Percentiles rank a stretch among this genome's conserved stretches.
Evolutionary conservation across 2,329 filamentous ascomycete species (phyloP).

Genomic region (Microdochium paspali): DNA sequence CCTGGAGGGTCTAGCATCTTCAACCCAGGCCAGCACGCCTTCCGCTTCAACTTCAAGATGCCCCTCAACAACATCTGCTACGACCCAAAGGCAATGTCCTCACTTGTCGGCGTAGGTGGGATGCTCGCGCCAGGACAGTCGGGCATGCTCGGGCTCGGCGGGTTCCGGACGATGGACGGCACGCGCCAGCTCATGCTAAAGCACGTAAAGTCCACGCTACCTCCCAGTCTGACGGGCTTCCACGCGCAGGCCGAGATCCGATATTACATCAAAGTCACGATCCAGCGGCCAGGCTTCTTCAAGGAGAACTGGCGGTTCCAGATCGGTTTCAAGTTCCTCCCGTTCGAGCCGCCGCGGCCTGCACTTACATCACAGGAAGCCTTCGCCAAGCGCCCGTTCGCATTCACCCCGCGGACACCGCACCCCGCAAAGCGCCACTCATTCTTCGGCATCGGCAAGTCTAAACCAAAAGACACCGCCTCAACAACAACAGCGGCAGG

Average conservation of each 20-base stretch:
- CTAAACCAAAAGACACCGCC: conserved; percentile 11
- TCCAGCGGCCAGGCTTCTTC: conserved; percentile 79
- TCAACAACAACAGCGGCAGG: too few species aligned
- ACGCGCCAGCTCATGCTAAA: conserved; percentile 49
- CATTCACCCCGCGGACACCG: conserved; percentile 36
- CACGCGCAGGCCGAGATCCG: conserved; percentile 80
- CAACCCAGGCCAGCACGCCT: conserved; percentile 62
- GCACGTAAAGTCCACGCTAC: conserved; percentile 80
- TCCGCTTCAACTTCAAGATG: conserved; percentile 71
- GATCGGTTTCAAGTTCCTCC: conserved; percentile 73
- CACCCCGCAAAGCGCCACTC: conserved; percentile 33
- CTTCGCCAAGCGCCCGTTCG: conserved; percentile 67
- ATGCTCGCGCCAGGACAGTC: conserved; percentile 26
- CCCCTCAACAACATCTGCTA: conserved; percentile 67
- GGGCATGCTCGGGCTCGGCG: conserved; percentile 37
- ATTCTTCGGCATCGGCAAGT: conserved; percentile 48
- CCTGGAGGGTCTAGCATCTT: conserved; percentile 43
- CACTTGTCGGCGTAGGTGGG: conserved; percentile 44
- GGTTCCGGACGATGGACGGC: conserved; percentile 54
- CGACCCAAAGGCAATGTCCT: conserved; percentile 40
- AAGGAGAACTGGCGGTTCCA: conserved; percentile 76
- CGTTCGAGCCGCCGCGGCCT: conserved; percentile 79
- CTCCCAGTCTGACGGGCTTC: conserved; percentile 81
- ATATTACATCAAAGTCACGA: conserved; percentile 93
- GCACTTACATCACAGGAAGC: conserved; percentile 62